Percentiles rank a stretch among this genome's conserved stretches.
These are phyloP conservation scores for Euphorbia schlechtendalii DNA, from an alignment of 441 rosid species.

Conservation along the genomic window DNA sequence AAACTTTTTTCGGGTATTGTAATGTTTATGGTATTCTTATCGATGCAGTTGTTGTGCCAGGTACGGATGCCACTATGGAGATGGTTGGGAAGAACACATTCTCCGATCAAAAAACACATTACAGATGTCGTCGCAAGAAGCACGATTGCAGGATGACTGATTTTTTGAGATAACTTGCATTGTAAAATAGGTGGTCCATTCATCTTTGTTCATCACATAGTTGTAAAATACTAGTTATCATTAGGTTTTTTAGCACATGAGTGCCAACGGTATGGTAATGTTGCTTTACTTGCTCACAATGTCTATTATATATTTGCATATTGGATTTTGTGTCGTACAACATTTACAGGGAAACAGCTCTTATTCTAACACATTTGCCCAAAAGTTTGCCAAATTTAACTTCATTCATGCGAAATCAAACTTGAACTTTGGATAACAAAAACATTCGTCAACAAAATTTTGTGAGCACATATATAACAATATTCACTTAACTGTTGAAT, in stretches of 20 bases:
- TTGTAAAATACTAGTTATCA: too few species aligned
- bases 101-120: slow-evolving; percentile 60
- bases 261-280: too few species aligned
- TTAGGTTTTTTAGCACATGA: not conserved
- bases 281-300: too few species aligned
- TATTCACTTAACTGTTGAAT: too few species aligned
- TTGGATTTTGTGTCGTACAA: not conserved
- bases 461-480: too few species aligned
- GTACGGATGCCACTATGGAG: slow-evolving; percentile 54
- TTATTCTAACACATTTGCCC: not conserved
- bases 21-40: not conserved
- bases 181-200: not conserved
- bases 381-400: too few species aligned
- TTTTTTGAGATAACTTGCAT: slow-evolving; percentile 32
- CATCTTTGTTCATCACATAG: not conserved
- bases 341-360: not conserved
- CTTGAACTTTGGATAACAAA: too few species aligned
- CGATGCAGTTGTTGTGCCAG: slow-evolving; percentile 17
- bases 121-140: slow-evolving; percentile 80
- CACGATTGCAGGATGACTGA: slow-evolving; percentile 69
- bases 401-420: too few species aligned
- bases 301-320: too few species aligned
- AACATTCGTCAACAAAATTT: too few species aligned
- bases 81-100: slow-evolving; percentile 65
- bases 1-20: not conserved